phyloP scores from a whole-genome alignment of 768 basidiomycete genomes.

The Auricularia heimuer region DNA sequence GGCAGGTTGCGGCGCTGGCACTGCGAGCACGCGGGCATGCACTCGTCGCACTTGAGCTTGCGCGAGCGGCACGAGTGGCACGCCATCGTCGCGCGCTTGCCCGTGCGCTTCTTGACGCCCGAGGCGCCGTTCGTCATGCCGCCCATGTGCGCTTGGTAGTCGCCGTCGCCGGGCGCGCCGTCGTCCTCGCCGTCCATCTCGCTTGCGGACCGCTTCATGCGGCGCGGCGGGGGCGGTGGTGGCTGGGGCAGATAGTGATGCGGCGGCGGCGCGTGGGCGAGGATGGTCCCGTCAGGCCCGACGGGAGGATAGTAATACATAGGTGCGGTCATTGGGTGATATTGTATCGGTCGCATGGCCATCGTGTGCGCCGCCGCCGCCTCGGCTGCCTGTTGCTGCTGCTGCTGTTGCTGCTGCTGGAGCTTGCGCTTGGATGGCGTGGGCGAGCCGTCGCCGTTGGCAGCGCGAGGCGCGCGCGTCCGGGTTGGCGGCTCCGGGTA shows the following conservation, averaged over 20 bases:
- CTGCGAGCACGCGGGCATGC: slow-evolving; percentile 1
- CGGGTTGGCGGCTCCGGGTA: not conserved
- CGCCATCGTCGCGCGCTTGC: not conserved
- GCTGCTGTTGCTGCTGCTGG: not conserved
- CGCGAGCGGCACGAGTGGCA: slow-evolving; percentile 3
- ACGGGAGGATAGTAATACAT: not conserved
- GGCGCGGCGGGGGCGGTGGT: not conserved
- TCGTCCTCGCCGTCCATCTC: not conserved
- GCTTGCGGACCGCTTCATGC: not conserved
- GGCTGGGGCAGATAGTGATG: not conserved
- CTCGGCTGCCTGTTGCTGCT: too few relatives aligned
- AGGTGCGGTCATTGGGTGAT: not conserved
- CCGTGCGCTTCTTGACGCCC: not conserved
- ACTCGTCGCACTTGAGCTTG: slow-evolving; percentile 8
- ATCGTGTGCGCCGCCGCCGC: too few relatives aligned
- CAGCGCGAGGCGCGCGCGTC: not conserved
- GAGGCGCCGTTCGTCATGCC: too few relatives aligned
- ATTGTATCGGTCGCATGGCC: too few relatives aligned
- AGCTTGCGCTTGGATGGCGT: not conserved
- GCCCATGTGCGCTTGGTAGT: too few relatives aligned
- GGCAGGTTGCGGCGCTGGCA: not conserved
- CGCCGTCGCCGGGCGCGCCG: not conserved
- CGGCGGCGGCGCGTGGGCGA: not conserved
- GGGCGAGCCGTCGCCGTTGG: not conserved
- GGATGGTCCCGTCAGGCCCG: not conserved